A percentile compares a stretch with the other conserved stretches of the same genome.
These are phyloP conservation scores for Scedosporium dehoogii DNA, from an alignment of 2,329 filamentous ascomycete species.

Conservation along the genomic window DNA sequence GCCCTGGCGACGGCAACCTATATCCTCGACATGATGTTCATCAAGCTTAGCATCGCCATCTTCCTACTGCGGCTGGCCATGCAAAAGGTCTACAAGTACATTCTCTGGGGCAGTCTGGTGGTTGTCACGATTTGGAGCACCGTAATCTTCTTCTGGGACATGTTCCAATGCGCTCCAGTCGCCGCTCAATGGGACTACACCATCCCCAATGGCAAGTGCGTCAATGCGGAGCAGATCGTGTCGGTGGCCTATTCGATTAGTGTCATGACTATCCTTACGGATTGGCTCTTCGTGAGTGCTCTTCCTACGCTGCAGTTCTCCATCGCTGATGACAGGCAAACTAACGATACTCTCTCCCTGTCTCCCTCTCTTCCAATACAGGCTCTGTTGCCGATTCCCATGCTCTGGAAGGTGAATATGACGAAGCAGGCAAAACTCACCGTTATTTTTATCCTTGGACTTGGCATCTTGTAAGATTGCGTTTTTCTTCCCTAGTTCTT, in stretches of 20 bases:
- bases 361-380: conserved; percentile 12
- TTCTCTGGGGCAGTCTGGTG: conserved; percentile 33
- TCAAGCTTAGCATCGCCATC: conserved; percentile 45
- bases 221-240: conserved; percentile 31
- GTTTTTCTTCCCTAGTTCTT: not conserved
- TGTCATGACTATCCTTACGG: conserved; percentile 41
- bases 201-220: conserved; percentile 31
- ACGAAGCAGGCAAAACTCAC: conserved; percentile 40
- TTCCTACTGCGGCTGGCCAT: conserved; percentile 39
- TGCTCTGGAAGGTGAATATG: conserved; percentile 46
- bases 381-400: conserved; percentile 42
- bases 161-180: conserved; percentile 41
- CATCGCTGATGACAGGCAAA: not conserved
- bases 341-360: conserved; percentile 4
- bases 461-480: conserved; percentile 36
- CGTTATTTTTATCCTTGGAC: conserved; percentile 36
- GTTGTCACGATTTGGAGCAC: conserved; percentile 36
- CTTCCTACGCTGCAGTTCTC: not conserved
- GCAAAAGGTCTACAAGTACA: conserved; percentile 35
- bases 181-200: conserved; percentile 43
- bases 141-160: conserved; percentile 40
- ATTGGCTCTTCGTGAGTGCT: conserved; percentile 38
- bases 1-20: conserved; percentile 40
- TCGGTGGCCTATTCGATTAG: conserved; percentile 40
- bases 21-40: conserved; percentile 43